Conservation (phyloP, 352 stramenopile genomes). For the Peronosclerospora sorghi region DNA sequence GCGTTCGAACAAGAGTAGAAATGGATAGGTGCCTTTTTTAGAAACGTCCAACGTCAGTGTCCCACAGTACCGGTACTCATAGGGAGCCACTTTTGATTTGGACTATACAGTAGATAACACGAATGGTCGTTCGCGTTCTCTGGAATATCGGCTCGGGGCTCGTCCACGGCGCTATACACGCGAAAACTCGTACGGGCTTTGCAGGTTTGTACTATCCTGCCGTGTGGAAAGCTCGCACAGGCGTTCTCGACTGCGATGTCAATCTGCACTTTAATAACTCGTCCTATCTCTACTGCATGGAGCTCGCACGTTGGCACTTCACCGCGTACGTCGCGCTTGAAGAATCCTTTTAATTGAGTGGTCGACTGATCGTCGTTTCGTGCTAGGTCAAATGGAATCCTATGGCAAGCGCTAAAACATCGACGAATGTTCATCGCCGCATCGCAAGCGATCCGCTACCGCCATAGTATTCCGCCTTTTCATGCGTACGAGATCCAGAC, state of each 20-base stretch:
- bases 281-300: slow-evolving; percentile 73
- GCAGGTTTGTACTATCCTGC: slow-evolving; percentile 51
- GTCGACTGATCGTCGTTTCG: not conserved
- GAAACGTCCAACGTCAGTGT: too few species aligned
- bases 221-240: slow-evolving; percentile 57
- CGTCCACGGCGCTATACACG: slow-evolving; percentile 40
- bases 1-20: slow-evolving; percentile 68
- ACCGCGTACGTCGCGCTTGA: slow-evolving; percentile 32
- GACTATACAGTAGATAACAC: not conserved
- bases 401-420: slow-evolving; percentile 53
- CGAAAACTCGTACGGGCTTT: slow-evolving; percentile 32
- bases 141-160: slow-evolving; percentile 67
- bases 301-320: slow-evolving; percentile 82
- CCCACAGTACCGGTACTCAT: not conserved
- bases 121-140: slow-evolving; percentile 63
- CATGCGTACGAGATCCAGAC: slow-evolving; percentile 52
- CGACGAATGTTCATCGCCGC: slow-evolving; percentile 45
- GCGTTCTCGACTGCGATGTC: slow-evolving; percentile 74
- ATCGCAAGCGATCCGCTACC: slow-evolving; percentile 55
- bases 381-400: slow-evolving; percentile 25
- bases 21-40: too few species aligned
- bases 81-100: slow-evolving; percentile 7
- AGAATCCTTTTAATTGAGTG: not conserved
- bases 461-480: slow-evolving; percentile 45
- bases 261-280: slow-evolving; percentile 85